phyloP scores from a whole-genome alignment of 495 filamentous ascomycete species.

The Tuber indicum region DNA sequence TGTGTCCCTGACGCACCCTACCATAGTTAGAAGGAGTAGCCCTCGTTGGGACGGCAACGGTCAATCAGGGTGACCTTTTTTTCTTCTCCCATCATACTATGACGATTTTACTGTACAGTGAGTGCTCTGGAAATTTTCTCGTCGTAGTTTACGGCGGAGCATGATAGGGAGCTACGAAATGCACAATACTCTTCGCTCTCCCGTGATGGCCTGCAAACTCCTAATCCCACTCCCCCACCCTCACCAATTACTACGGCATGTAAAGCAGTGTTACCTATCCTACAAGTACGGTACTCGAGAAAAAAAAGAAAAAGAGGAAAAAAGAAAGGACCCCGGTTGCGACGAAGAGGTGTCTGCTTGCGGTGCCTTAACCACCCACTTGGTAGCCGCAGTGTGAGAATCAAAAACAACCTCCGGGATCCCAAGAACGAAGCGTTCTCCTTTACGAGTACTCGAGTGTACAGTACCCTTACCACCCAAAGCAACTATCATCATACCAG shows the following conservation, averaged over 20 bases:
- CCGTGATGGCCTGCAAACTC: neutral
- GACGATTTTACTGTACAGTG: neutral
- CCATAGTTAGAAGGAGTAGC: neutral
- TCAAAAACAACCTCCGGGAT: neutral
- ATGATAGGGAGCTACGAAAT: neutral
- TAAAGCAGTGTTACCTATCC: neutral
- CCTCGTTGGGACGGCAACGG: neutral
- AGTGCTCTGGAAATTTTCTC: neutral
- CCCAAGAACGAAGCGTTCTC: neutral
- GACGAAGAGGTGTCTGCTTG: neutral
- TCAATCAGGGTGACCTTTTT: neutral
- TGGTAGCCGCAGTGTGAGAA: neutral
- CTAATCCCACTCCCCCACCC: neutral
- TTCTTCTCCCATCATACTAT: neutral
- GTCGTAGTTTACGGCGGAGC: neutral
- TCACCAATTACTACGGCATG: neutral
- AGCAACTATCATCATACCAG: neutral
- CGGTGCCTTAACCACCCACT: neutral
- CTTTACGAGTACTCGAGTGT: neutral
- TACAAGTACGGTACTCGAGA: neutral
- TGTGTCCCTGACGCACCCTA: neutral
- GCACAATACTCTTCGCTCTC: neutral
- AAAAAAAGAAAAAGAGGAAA: too few species aligned
- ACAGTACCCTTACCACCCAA: neutral
- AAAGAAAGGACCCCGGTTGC: too few species aligned